Base-by-base conservation (phyloP, 441 rosid genomes). In the Populus hybrid region DNA sequence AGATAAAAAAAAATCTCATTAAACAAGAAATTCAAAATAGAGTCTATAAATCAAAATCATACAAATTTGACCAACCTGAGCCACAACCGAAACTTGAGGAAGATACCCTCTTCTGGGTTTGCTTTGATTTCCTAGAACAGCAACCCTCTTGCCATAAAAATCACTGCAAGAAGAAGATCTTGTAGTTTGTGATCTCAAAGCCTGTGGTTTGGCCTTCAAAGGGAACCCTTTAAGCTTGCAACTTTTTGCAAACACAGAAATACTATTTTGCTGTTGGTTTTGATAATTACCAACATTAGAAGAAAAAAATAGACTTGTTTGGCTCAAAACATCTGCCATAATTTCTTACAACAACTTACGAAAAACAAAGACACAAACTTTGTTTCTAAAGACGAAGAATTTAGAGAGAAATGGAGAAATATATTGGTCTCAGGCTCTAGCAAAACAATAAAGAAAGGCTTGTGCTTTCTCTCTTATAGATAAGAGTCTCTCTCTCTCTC, bases 311-410 rank as follows among this genome's bases (percentile, higher is more conserved):
- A 90, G 81, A 82, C 82, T 87, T 40, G 86, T 34, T 72, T 82
- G 85, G 80, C 86, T 80, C 77, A 91, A 73, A 70, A 88, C 87
- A 71, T 79, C 91, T 11, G 92, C 88, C 94, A 89, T 91, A 69
- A 57, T 69, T 42, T 67, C 65, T 38, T 78, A 9, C 71, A 66
- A 71, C 61, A 80, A 40, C 2, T 14, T 12, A 11, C 14, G 24
- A 21, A 74, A 32, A 30, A 34, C 59, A 70, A 67, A 32, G 18
- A n/a, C 12, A 26, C 21, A 46, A 70, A 26, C 18, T 46, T 42
- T 21, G 21, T 24, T 21, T 8, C 11, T n/a, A 20, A 21, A 9
- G 46, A 38, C 64, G 7, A 65, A 61, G 9, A 32, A 21, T 46
- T 46, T 14, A 10, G 57, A 46, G 57, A 46, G 20, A 46, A 46